These are phyloP conservation scores for Podaxis pistillaris DNA, from an alignment of 768 basidiomycete species.

Conservation along the genomic window DNA sequence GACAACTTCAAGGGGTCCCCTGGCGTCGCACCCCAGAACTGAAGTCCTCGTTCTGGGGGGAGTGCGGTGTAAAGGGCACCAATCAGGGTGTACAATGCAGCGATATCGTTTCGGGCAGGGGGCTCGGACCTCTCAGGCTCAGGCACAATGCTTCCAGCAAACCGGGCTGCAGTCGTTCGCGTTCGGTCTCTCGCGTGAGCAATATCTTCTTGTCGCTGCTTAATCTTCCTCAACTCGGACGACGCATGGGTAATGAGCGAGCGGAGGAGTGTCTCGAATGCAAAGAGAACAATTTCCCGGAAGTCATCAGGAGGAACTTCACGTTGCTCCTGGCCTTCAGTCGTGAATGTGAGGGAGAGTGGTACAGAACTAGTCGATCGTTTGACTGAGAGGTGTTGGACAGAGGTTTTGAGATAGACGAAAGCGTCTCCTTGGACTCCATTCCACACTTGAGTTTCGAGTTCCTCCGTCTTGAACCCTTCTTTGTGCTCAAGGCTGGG, in stretches of 20 bases:
- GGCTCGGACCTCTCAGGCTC: constrained; percentile 39
- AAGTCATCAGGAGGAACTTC: constrained; percentile 50
- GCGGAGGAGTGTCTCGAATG: constrained; percentile 71
- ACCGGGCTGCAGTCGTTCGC: constrained; percentile 46
- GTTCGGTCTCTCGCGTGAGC: constrained; percentile 66
- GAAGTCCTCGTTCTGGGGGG: constrained; percentile 73
- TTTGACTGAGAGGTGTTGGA: constrained; percentile 54
- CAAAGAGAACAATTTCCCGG: constrained; percentile 51
- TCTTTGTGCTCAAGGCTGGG: constrained; percentile 58
- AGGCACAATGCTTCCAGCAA: constrained; percentile 37
- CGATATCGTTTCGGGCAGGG: constrained; percentile 77
- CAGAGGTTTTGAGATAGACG: constrained; percentile 59
- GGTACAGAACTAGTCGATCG: constrained; percentile 30
- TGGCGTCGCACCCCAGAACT: constrained; percentile 79
- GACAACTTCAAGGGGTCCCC: constrained; percentile 33
- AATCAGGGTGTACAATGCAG: constrained; percentile 79
- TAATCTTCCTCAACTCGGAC: constrained; percentile 81
- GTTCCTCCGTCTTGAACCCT: constrained; percentile 73
- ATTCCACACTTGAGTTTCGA: constrained; percentile 80
- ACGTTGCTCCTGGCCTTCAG: constrained; percentile 45
- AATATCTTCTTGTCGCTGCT: constrained; percentile 87
- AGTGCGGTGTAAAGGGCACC: constrained; percentile 76
- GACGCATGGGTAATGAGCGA: constrained; percentile 74
- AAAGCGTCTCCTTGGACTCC: constrained; percentile 86
- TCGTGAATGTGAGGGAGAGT: neutral